Base-by-base conservation (phyloP, 1,284 basidiomycete species). In the Mycosarcoma maydis region DNA sequence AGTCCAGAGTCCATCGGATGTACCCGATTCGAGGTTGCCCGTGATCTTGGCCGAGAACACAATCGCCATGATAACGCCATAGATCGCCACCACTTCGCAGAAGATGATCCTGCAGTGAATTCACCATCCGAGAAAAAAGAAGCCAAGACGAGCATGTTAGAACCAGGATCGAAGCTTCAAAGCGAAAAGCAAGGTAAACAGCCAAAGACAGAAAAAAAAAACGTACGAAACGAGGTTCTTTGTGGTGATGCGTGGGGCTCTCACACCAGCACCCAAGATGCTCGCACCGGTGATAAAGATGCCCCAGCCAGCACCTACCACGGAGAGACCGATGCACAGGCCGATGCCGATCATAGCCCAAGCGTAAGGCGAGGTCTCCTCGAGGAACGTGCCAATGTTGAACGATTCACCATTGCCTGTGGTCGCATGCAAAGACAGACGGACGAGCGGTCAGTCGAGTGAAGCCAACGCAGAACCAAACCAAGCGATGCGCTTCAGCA, bases 21-120 rank as follows among this genome's bases (percentile, higher is more conserved):
- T 39, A 0, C 70, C 73, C 0, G 39, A 57, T 29, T 73, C 57
- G 4, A 81, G 54, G 33, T 72, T 79, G 14, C 78, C 78, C 1
- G 68, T 68, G 57, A 80, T 73, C 59, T 81, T 81, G 36, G 80
- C 65, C 11, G 71, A 75, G 42, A 81, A 80, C 22, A 81, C 78
- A 47, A 81, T 81, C 14, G 80, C 77, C 76, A 81, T 81, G 51
- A 94, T 92, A 47, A 93, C 91, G 54, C 91, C 94, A 83, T 95
- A 96, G 80, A 96, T 96, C 62, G 93, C 94, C 20, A 96, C 92
- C 73, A 97, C 95, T 85, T 98, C 95, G 83, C 95, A 98, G 85
- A 98, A 98, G 82, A 98, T 98, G 85, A 98, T 94, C 29, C 78
- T 80, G n/a, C n/a, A n/a, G n/a, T n/a, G 26, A n/a, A n/a, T n/a